phyloP scores from a whole-genome alignment of 352 stramenopile species.

The Pythium folliculosum region DNA sequence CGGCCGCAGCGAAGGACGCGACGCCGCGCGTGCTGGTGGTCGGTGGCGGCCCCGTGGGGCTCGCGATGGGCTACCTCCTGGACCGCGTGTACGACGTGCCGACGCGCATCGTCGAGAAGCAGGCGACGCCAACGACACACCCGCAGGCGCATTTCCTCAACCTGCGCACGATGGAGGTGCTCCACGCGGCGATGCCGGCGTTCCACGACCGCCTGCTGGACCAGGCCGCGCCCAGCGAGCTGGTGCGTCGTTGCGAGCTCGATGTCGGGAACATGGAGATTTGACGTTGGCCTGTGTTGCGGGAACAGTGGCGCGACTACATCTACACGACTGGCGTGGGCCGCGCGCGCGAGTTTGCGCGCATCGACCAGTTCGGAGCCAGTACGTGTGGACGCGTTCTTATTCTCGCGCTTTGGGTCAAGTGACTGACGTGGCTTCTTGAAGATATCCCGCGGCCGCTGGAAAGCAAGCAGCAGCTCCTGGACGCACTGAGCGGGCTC shows the following conservation, averaged over 20 bases:
- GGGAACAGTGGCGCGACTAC: constrained; percentile 79
- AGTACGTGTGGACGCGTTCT: constrained; percentile 31
- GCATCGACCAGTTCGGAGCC: constrained; percentile 79
- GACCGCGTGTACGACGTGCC: constrained; percentile 71
- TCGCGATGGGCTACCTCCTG: constrained; percentile 67
- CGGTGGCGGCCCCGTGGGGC: constrained; percentile 68
- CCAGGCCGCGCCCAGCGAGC: constrained; percentile 57
- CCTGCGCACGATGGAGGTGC: constrained; percentile 93
- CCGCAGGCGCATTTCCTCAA: constrained; percentile 96
- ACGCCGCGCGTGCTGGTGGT: constrained; percentile 65
- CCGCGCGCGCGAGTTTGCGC: constrained; percentile 66
- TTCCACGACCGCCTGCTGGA: constrained; percentile 74
- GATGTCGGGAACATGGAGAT: not conserved
- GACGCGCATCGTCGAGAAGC: constrained; percentile 77
- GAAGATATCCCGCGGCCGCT: constrained; percentile 49
- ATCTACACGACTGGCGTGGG: constrained; percentile 80
- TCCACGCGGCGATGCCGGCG: constrained; percentile 68
- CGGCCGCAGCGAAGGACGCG: not conserved
- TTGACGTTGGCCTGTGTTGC: too few relatives aligned
- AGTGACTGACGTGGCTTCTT: not conserved
- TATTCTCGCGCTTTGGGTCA: too few relatives aligned
- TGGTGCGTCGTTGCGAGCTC: constrained; percentile 36
- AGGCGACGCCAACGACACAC: constrained; percentile 77
- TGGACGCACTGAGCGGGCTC: constrained; percentile 40
- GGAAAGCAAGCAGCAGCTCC: constrained; percentile 35